phyloP scores from a whole-genome alignment of 495 filamentous ascomycete species.

The Chaetomium cochliodes region DNA sequence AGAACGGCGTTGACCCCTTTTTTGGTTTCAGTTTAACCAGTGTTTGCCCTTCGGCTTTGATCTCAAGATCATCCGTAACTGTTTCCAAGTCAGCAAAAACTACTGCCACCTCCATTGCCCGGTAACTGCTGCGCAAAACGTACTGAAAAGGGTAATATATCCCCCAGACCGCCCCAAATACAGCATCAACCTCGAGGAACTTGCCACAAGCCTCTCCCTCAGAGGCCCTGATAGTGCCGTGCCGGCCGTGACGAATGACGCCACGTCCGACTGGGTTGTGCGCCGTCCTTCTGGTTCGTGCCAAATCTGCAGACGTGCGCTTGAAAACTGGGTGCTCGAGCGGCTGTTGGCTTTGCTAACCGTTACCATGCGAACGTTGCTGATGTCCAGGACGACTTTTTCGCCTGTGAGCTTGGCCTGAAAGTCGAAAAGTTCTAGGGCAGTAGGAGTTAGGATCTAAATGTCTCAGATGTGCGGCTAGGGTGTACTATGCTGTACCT shows the following conservation, averaged over 20 bases:
- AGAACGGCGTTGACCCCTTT: conserved; percentile 27
- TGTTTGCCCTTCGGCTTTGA: conserved; percentile 33
- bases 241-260: conserved; percentile 36
- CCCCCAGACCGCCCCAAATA: conserved; percentile 35
- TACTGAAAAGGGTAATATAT: conserved; percentile 37
- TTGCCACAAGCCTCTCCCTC: conserved; percentile 33
- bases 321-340: conserved; percentile 33
- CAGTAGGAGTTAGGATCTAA: not conserved
- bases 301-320: conserved; percentile 39
- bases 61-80: conserved; percentile 38
- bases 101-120: not conserved
- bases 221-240: conserved; percentile 36
- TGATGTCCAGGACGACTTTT: conserved; percentile 38
- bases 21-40: conserved; percentile 35
- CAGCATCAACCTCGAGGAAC: conserved; percentile 31
- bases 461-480: not conserved
- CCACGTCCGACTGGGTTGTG: conserved; percentile 27
- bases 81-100: conserved; percentile 4
- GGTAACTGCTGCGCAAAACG: not conserved
- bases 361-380: conserved; percentile 33
- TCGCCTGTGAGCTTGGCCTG: conserved; percentile 38
- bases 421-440: conserved; percentile 35
- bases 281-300: conserved; percentile 31
- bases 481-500: conserved; percentile 8
- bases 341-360: conserved; percentile 26